Base-by-base conservation (phyloP, 2,329 filamentous ascomycete genomes). In the Ilyonectria robusta region DNA sequence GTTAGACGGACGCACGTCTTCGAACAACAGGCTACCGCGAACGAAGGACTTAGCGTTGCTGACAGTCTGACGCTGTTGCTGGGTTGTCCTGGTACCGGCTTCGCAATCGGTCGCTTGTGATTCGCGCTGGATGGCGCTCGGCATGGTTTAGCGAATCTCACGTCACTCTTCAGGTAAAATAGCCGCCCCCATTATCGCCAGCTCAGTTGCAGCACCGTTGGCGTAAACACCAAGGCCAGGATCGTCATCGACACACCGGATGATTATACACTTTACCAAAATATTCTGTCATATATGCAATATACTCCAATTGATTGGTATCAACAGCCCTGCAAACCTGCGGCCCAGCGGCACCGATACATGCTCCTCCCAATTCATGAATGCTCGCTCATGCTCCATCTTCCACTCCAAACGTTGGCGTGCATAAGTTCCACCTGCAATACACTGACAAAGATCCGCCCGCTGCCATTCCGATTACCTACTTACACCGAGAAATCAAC, bases 341-440 rank as follows among this genome's bases (percentile, higher is more conserved):
- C 37, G n/a, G 51, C 51, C 44, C 26, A 46, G 57, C 40, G 37
- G 17, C 46, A 40, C 53, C 53, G 58, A 58, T 66, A 62, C 58
- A 66, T 66, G 58, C 29, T 51, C 29, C 63, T 62, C 58, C 63
- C 29, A 53, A 53, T 35, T 61, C 58, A 48, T 64, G 58, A 61
- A 58, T 66, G 58, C 63, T 66, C 50, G 50, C 63, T 57, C 44
- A 47, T 60, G 60, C 63, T 66, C 63, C 63, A 48, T 31, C 47
- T 40, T 23, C 42, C 44, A 65, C 31, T 15, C n/a, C 19, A 40
- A 51, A 37, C 61, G 40, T 33, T 21, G 47, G 50, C 40, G 23
- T 54, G 33, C 17, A 48, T 50, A 26, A 10, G 40, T 35, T 50
- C 48, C 29, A 59, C 37, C 50, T 23, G 47, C n/a, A 47, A 59